These are phyloP conservation scores for Pseudomonodictys pantanalensis DNA, from an alignment of 495 filamentous ascomycete species.

Conservation along the genomic window DNA sequence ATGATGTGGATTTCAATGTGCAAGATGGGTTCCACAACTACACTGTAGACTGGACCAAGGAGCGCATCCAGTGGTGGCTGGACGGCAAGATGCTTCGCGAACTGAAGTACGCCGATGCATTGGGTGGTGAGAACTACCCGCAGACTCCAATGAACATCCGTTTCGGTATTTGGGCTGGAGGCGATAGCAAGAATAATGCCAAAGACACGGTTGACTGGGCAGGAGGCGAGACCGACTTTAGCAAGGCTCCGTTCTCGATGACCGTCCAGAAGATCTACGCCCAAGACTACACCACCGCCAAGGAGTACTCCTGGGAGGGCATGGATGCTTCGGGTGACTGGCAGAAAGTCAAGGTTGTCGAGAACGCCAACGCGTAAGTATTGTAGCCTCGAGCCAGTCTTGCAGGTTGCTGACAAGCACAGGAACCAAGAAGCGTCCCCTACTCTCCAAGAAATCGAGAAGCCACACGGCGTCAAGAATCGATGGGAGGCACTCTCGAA, in stretches of 20 bases:
- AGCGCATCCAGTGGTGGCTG: conserved; percentile 32
- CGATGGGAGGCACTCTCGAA: conserved; percentile 51
- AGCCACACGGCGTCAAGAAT: conserved; percentile 28
- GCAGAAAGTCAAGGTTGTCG: conserved; percentile 68
- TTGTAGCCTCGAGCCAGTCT: not conserved
- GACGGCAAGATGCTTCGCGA: conserved; percentile 31
- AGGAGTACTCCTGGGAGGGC: conserved; percentile 31
- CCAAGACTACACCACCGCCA: conserved; percentile 31
- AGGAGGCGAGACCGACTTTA: conserved; percentile 29
- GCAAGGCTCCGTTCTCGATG: conserved; percentile 31
- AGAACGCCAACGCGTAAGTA: too few relatives aligned
- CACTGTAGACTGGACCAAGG: conserved; percentile 35
- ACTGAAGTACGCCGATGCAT: conserved; percentile 23
- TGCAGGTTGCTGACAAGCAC: conserved; percentile 22
- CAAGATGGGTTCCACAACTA: conserved; percentile 34
- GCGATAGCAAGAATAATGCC: conserved; percentile 24
- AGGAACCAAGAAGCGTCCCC: conserved; percentile 46
- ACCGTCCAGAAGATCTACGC: conserved; percentile 28
- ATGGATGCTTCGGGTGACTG: conserved; percentile 42
- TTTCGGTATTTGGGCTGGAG: conserved; percentile 31
- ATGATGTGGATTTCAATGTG: not conserved
- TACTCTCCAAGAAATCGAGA: conserved; percentile 33
- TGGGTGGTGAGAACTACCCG: conserved; percentile 32
- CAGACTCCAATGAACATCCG: conserved; percentile 36
- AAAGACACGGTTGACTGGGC: conserved; percentile 31